Conservation (phyloP, 2,329 filamentous ascomycete species). For the Arthrobotrys conoides region DNA sequence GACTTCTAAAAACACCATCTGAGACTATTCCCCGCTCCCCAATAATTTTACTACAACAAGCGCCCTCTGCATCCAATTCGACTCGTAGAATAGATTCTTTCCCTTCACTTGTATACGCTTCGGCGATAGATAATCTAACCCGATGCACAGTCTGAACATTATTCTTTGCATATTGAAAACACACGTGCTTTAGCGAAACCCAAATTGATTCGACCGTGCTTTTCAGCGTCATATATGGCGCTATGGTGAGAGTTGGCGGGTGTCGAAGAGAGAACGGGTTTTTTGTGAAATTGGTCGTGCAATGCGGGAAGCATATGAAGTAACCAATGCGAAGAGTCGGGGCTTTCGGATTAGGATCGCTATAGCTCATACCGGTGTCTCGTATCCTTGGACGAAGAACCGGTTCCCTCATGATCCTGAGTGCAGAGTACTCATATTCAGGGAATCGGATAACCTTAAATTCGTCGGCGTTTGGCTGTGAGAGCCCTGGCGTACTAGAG, state of each 20-base stretch:
- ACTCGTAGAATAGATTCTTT: background rate
- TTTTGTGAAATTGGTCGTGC: slow-evolving; percentile 3
- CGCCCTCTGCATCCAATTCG: slow-evolving; percentile 2
- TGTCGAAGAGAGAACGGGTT: background rate
- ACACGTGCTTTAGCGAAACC: background rate
- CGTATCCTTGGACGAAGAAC: background rate
- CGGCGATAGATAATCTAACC: background rate
- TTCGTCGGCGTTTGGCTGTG: background rate
- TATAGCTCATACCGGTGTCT: background rate
- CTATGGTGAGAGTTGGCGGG: background rate
- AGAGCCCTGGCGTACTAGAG: background rate
- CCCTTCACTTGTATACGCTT: background rate
- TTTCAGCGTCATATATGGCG: background rate
- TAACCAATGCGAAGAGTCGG: background rate
- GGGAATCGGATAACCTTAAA: background rate
- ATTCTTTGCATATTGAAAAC: background rate
- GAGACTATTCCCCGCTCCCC: background rate
- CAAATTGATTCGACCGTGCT: background rate
- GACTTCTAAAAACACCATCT: background rate
- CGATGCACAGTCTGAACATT: background rate
- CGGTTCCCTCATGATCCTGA: background rate
- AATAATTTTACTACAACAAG: background rate
- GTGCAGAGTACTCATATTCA: too few species aligned
- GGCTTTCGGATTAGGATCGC: background rate
- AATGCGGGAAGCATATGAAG: background rate